A percentile compares a stretch with the other conserved stretches of the same genome.
phyloP scores from a whole-genome alignment of 805 yeast genomes.

The Wickerhamiella sorbophila region DNA sequence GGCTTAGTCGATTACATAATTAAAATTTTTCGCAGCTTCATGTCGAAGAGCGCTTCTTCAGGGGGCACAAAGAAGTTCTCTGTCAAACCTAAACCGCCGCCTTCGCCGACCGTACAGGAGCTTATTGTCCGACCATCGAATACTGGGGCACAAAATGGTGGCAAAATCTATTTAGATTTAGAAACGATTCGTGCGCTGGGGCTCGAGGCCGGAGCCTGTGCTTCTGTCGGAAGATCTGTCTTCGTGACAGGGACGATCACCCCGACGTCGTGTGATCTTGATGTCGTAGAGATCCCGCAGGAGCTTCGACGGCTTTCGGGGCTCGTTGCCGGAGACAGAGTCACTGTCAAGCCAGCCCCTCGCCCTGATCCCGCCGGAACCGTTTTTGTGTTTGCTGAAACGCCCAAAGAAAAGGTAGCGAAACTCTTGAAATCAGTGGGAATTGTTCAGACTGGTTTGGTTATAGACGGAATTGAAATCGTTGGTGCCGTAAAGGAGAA shows the following conservation, averaged over 20 bases:
- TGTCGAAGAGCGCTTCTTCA: background rate
- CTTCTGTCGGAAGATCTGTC: slow-evolving; percentile 9
- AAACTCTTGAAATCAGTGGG: slow-evolving; percentile 28
- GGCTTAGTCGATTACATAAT: too few relatives aligned
- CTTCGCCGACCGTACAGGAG: slow-evolving; percentile 3
- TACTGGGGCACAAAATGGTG: slow-evolving; percentile 6
- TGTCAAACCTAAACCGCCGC: background rate
- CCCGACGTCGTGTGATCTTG: slow-evolving; percentile 18
- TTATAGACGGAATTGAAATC: slow-evolving; percentile 41
- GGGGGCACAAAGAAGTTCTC: background rate
- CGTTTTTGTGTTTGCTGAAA: slow-evolving; percentile 21
- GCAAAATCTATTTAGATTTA: slow-evolving; percentile 17
- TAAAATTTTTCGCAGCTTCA: background rate
- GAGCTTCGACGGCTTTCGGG: slow-evolving; percentile 30
- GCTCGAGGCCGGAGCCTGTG: slow-evolving; percentile 21
- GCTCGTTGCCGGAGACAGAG: slow-evolving; percentile 36
- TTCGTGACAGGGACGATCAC: slow-evolving; percentile 19
- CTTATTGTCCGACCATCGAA: slow-evolving; percentile 20
- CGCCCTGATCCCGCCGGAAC: slow-evolving; percentile 37
- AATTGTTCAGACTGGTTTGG: slow-evolving; percentile 19
- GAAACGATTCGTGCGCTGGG: slow-evolving; percentile 17
- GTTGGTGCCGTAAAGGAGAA: slow-evolving; percentile 24
- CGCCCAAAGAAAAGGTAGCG: slow-evolving; percentile 20
- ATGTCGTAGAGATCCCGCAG: slow-evolving; percentile 18
- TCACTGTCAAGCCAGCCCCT: slow-evolving; percentile 32